A percentile compares a stretch with the other conserved stretches of the same genome.
Conservation (phyloP, 2,329 filamentous ascomycete genomes). For the Didymella glomerata region DNA sequence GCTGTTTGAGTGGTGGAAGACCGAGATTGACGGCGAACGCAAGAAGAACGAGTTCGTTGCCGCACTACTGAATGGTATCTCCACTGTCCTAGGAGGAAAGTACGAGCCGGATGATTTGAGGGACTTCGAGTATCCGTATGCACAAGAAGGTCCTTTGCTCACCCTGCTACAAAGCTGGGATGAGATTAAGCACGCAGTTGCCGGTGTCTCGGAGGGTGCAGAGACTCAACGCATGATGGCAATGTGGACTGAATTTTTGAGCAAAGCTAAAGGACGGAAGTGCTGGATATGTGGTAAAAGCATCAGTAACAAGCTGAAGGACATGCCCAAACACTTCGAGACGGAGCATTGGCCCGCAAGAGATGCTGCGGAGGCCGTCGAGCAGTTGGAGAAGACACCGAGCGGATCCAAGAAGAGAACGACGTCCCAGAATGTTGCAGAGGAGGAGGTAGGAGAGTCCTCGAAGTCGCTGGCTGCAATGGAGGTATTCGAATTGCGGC, state of each 20-base stretch:
- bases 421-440: background rate
- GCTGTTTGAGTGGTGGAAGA: conserved; percentile 27
- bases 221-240: conserved; percentile 11
- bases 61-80: conserved; percentile 14
- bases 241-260: conserved; percentile 24
- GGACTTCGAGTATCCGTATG: conserved; percentile 1
- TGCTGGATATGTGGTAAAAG: conserved; percentile 25
- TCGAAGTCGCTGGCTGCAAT: background rate
- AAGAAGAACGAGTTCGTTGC: conserved; percentile 20
- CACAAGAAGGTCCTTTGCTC: conserved; percentile 14
- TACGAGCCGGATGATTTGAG: conserved; percentile 13
- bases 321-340: conserved; percentile 25
- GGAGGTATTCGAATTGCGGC: background rate
- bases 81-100: conserved; percentile 21
- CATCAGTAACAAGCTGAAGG: conserved; percentile 12
- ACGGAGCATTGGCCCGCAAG: conserved; percentile 23
- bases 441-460: background rate
- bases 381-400: background rate
- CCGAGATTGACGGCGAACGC: conserved; percentile 20
- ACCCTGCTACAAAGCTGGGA: conserved; percentile 26
- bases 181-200: conserved; percentile 23
- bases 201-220: conserved; percentile 13
- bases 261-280: conserved; percentile 5
- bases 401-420: no score
- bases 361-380: background rate